phyloP scores from a whole-genome alignment of 1,284 basidiomycete species.

The Tilletia setariae region DNA sequence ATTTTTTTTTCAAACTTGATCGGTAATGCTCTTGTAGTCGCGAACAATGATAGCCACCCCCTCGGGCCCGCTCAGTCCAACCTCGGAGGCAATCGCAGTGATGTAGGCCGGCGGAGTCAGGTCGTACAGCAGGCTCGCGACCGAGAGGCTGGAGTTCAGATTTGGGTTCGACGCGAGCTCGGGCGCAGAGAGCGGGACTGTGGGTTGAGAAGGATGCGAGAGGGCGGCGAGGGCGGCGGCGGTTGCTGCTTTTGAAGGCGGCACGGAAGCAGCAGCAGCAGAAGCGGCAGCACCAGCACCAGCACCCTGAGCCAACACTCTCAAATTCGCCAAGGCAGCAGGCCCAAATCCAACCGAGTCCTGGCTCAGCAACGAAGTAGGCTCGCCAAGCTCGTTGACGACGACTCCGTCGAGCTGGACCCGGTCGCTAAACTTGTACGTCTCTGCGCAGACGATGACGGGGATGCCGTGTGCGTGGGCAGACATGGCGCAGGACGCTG shows the following conservation, averaged over 20 bases:
- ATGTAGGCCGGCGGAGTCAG: slow-evolving; percentile 51
- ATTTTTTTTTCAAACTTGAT: neutral
- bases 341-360: neutral
- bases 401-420: slow-evolving; percentile 92
- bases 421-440: slow-evolving; percentile 94
- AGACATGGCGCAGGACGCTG: slow-evolving; percentile 93
- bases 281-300: neutral
- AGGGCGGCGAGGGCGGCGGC: slow-evolving; percentile 9
- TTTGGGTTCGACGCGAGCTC: slow-evolving; percentile 34
- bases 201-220: neutral
- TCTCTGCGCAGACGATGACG: slow-evolving; percentile 94
- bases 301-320: neutral
- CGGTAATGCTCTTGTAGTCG: slow-evolving; percentile 50
- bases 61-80: slow-evolving; percentile 49
- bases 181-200: slow-evolving; percentile 22
- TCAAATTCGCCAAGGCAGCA: neutral
- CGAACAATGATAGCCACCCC: slow-evolving; percentile 51
- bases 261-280: neutral
- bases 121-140: slow-evolving; percentile 51
- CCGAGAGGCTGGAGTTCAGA: slow-evolving; percentile 23
- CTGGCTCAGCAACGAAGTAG: neutral
- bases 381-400: slow-evolving; percentile 85
- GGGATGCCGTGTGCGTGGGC: slow-evolving; percentile 83
- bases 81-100: slow-evolving; percentile 49
- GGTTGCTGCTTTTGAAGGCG: slow-evolving; percentile 1